Evolutionary conservation across 495 filamentous ascomycete species (phyloP), one percentile per base, ranked within the genome.

Genomic region (Elasticomyces elasticus): DNA sequence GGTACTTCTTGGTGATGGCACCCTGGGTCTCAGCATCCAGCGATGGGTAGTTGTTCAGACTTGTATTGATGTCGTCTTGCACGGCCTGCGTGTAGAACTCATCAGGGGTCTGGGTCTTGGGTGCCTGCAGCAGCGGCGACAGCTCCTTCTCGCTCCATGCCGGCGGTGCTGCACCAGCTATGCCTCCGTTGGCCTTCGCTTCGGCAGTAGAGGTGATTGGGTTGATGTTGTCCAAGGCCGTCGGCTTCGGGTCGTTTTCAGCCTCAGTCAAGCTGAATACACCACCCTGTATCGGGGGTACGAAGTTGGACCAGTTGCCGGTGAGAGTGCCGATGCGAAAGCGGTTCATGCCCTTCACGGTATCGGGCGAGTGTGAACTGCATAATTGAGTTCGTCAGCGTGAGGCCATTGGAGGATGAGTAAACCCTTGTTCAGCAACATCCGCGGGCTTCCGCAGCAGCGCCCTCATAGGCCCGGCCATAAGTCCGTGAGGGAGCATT

Each of bases 261-360:
- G 35, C 15, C 15, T 50, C 30, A 24, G n/a, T 3, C 38, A 23
- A 23, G 31, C 30, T 11, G 24, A 48, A 55, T 13, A 37, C 27
- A 9, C 52, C 52, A 15, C 52, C 52, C 31, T 55, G 52, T 10
- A 55, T 48, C 5, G 92, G 92, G 17, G 92, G 90, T 5, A 86
- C 64, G 68, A 95, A 95, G 66, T 95, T 95, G 50, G 74, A 71
- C 92, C 92, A 98, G 52, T 70, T 74, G 26, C 86, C 88, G 62
- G 91, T 78, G 40, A 95, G 78, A 56, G 76, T 77, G 41, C 92
- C 92, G 65, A 98, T 89, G 51, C 87, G 82, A 24, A 33, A 55
- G 1, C 44, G 52, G 20, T 40, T 38, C 43, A 55, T 55, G 52
- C 13, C 19, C 30, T 25, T 22, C 1, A 55, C 19, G 52, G 35